A percentile compares a stretch with the other conserved stretches of the same genome.
Evolutionary conservation across 2,329 filamentous ascomycete species (phyloP).

Genomic region (Hawksworthiomyces lignivorus): DNA sequence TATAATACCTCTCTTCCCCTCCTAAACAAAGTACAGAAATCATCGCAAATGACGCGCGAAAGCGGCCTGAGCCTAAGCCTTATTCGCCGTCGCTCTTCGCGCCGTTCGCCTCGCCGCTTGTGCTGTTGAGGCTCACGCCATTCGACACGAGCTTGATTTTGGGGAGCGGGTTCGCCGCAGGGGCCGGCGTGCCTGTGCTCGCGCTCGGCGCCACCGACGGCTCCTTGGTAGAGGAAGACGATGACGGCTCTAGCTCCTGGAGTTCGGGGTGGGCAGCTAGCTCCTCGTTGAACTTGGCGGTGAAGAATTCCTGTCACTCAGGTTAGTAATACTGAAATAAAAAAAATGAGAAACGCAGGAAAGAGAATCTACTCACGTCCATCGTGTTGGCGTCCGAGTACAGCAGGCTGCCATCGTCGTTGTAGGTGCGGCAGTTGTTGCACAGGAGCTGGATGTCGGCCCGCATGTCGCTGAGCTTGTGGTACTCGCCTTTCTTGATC

Average conservation of each 20-base stretch:
- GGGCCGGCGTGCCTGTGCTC: constrained; percentile 20
- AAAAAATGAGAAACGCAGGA: background rate
- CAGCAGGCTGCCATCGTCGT: constrained; percentile 87
- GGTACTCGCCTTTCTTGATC: constrained; percentile 95
- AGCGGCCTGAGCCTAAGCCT: background rate
- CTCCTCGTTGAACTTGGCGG: constrained; percentile 38
- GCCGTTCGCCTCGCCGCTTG: constrained; percentile 6
- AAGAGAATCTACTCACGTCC: constrained; percentile 69
- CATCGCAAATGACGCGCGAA: too few relatives aligned
- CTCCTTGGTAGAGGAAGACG: constrained; percentile 28
- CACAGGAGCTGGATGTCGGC: constrained; percentile 79
- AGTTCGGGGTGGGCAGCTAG: constrained; percentile 18
- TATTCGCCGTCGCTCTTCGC: constrained; percentile 7
- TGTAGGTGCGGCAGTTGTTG: constrained; percentile 89
- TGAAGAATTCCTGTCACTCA: constrained; percentile 45
- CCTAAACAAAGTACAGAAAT: too few relatives aligned
- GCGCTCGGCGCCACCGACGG: constrained; percentile 34
- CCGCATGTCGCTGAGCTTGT: constrained; percentile 68
- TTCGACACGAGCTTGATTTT: constrained; percentile 21
- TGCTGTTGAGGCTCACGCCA: constrained; percentile 8
- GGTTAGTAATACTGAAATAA: constrained; percentile 2
- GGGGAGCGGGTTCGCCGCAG: constrained; percentile 10
- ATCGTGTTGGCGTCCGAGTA: constrained; percentile 90
- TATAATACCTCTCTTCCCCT: background rate
- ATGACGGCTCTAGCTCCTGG: constrained; percentile 18